These are phyloP conservation scores for Quercus lobata DNA, from an alignment of 331 rosid genomes.

Conservation along the genomic window DNA sequence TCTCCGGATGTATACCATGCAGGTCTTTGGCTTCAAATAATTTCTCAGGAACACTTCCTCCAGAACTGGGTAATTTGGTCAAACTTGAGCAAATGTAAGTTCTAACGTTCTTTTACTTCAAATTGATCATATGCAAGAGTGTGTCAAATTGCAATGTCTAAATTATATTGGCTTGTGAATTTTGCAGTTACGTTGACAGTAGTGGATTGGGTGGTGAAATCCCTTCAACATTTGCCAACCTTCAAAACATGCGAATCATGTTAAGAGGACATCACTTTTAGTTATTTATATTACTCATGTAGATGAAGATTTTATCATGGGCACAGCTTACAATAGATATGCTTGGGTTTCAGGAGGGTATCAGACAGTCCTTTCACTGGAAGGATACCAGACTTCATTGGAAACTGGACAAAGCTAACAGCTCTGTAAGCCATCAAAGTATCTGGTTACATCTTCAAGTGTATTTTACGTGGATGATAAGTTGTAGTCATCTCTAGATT, in stretches of 20 bases:
- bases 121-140: neutral
- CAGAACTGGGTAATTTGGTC: conserved; percentile 26
- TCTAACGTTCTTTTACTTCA: neutral
- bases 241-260: neutral
- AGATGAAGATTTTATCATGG: neutral
- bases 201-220: neutral
- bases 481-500: no score
- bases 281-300: no score
- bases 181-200: neutral
- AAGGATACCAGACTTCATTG: neutral
- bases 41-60: conserved; percentile 25
- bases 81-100: conserved; percentile 16
- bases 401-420: neutral
- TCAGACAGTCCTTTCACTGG: neutral
- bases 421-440: neutral
- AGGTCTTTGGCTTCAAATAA: conserved; percentile 10
- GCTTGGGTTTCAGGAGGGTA: neutral
- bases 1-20: neutral
- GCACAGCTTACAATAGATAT: neutral
- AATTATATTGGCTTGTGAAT: neutral
- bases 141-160: neutral
- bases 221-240: neutral
- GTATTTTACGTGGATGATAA: no score
- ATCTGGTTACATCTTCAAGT: neutral
- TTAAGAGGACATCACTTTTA: neutral